Evolutionary conservation across 2,329 filamentous ascomycete genomes (phyloP).

Genomic region (Akanthomyces muscarius): DNA sequence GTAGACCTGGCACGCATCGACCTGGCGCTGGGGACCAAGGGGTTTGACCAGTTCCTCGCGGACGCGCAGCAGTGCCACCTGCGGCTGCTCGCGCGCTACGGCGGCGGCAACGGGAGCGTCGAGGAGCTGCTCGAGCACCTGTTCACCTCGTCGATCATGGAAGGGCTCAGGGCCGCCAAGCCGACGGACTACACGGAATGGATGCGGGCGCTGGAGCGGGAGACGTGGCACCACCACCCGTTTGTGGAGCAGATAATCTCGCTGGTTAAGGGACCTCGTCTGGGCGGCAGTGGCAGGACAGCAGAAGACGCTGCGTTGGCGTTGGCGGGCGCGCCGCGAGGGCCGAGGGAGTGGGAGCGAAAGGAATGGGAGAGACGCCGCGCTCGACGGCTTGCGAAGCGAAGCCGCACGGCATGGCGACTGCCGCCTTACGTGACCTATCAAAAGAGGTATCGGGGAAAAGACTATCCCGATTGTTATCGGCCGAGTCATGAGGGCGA

Average conservation of each 20-base stretch:
- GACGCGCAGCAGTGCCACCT: conserved; percentile 8
- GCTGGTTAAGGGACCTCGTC: background rate
- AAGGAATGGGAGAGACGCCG: background rate
- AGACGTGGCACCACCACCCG: background rate
- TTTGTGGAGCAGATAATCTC: background rate
- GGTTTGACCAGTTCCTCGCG: background rate
- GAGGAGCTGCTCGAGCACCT: conserved; percentile 16
- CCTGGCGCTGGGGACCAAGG: background rate
- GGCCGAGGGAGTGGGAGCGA: background rate
- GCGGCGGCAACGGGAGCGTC: background rate
- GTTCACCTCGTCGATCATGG: conserved; percentile 12
- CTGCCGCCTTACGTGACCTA: background rate
- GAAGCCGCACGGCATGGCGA: background rate
- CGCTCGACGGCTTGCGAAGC: background rate
- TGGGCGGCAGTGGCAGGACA: background rate
- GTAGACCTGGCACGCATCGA: background rate
- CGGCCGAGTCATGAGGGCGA: background rate
- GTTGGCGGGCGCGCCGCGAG: background rate
- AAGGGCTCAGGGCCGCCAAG: background rate
- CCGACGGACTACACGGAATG: background rate
- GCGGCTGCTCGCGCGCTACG: conserved; percentile 14
- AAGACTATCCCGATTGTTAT: background rate
- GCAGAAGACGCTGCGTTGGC: background rate
- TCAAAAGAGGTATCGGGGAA: background rate
- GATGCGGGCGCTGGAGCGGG: background rate